Evolutionary conservation across 2,329 filamentous ascomycete species (phyloP).

Genomic region (Huntiella savannae): DNA sequence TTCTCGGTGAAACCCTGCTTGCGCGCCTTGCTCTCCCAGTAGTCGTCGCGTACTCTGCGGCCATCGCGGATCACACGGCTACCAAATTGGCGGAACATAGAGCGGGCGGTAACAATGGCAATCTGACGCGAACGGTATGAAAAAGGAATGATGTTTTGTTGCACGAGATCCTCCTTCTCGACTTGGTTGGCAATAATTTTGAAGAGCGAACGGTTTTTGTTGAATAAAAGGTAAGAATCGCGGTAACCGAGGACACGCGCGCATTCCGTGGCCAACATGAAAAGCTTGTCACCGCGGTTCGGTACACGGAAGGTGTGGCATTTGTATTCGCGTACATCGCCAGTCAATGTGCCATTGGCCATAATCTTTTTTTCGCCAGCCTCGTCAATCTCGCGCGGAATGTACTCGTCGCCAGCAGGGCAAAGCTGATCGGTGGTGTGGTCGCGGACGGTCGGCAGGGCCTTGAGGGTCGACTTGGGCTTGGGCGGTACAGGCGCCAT

Average conservation of each 20-base stretch:
- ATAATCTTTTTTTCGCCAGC: conserved; percentile 89
- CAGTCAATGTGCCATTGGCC: conserved; percentile 60
- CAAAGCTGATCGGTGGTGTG: conserved; percentile 94
- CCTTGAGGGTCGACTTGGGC: conserved; percentile 73
- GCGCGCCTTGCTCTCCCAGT: conserved; percentile 92
- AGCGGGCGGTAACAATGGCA: conserved; percentile 88
- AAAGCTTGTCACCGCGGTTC: conserved; percentile 77
- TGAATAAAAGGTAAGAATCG: conserved; percentile 95
- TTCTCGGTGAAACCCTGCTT: conserved; percentile 98
- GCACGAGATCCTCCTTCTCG: conserved; percentile 91
- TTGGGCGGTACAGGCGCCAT: conserved; percentile 44
- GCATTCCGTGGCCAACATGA: conserved; percentile 97
- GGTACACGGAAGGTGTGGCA: conserved; percentile 89
- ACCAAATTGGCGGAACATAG: conserved; percentile 97
- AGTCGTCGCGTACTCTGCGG: conserved; percentile 83
- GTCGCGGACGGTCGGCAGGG: conserved; percentile 83
- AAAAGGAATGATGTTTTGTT: conserved; percentile 88
- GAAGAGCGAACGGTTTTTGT: conserved; percentile 90
- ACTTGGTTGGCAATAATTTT: conserved; percentile 95
- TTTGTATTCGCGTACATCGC: conserved; percentile 61
- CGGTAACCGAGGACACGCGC: conserved; percentile 83
- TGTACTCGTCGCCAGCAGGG: conserved; percentile 77
- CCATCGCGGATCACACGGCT: conserved; percentile 84
- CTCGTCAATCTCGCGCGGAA: conserved; percentile 82
- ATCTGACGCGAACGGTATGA: conserved; percentile 97